Conservation (phyloP, 2,329 filamentous ascomycete species). For the Colletotrichum magnum region DNA sequence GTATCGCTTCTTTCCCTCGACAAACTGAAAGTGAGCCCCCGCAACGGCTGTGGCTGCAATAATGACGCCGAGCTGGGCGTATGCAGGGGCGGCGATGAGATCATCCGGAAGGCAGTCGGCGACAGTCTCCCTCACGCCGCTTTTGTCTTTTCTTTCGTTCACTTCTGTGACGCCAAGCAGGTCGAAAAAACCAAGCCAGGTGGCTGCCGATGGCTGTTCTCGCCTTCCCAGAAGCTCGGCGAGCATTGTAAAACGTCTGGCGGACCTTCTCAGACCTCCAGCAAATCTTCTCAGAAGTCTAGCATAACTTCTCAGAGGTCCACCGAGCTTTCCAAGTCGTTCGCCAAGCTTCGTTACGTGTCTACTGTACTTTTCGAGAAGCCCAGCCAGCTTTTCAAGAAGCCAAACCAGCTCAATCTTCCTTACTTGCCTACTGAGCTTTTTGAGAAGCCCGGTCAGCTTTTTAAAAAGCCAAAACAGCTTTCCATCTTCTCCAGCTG, state of each 20-base stretch:
- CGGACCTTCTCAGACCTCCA: no score
- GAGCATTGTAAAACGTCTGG: not conserved
- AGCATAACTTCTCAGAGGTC: no score
- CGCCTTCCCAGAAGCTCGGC: not conserved
- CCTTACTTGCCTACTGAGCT: not conserved
- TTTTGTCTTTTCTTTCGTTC: not conserved
- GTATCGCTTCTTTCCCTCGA: not conserved
- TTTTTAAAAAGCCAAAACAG: not conserved
- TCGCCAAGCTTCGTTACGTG: no score
- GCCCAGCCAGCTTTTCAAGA: no score
- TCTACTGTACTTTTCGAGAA: no score
- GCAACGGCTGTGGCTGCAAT: not conserved
- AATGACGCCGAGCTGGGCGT: not conserved
- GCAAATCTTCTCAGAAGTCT: no score
- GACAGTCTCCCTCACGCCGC: not conserved
- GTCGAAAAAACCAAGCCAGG: not conserved
- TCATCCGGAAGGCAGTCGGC: conserved; percentile 1
- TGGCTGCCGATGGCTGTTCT: not conserved
- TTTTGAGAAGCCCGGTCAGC: not conserved
- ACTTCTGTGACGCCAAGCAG: not conserved
- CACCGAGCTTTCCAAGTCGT: no score
- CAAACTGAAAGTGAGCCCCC: not conserved
- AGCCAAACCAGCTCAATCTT: no score
- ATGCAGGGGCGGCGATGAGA: conserved; percentile 1
- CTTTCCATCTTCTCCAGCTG: not conserved